phyloP scores from a whole-genome alignment of 495 filamentous ascomycete genomes.

The Penicillium samsonianum region DNA sequence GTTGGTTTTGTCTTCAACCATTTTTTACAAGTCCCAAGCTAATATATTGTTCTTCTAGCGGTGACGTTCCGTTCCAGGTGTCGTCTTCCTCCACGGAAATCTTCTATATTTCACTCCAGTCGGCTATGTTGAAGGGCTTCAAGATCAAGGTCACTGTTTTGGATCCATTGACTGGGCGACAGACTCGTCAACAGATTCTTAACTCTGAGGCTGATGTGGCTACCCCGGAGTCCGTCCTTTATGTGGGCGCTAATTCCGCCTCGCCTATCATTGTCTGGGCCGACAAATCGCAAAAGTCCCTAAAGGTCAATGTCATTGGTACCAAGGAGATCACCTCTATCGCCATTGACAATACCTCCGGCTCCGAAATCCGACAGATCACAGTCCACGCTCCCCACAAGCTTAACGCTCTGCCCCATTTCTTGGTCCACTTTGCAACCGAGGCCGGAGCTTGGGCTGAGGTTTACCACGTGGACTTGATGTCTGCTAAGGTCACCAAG shows the following conservation, averaged over 20 bases:
- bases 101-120: slow-evolving; percentile 76
- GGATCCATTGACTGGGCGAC: slow-evolving; percentile 68
- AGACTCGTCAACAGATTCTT: slow-evolving; percentile 63
- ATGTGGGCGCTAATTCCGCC: slow-evolving; percentile 81
- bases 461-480: slow-evolving; percentile 78
- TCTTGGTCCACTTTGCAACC: slow-evolving; percentile 82
- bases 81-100: slow-evolving; percentile 72
- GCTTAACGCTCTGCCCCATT: slow-evolving; percentile 69
- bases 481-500: slow-evolving; percentile 62
- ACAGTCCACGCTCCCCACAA: slow-evolving; percentile 71
- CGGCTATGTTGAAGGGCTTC: slow-evolving; percentile 62
- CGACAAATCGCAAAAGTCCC: slow-evolving; percentile 62
- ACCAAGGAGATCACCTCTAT: slow-evolving; percentile 60
- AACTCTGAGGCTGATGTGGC: slow-evolving; percentile 73
- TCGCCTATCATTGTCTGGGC: slow-evolving; percentile 82
- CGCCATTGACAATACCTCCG: slow-evolving; percentile 51
- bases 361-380: slow-evolving; percentile 64
- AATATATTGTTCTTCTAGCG: slow-evolving; percentile 39
- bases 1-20: slow-evolving; percentile 28
- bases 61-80: slow-evolving; percentile 74
- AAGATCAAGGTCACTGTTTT: slow-evolving; percentile 73
- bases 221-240: slow-evolving; percentile 65
- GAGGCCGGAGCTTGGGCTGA: slow-evolving; percentile 73
- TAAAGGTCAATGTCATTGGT: slow-evolving; percentile 82
- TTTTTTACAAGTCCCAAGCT: slow-evolving; percentile 17